phyloP scores from a whole-genome alignment of 2,329 filamentous ascomycete genomes.

The Furcasterigmium furcatum region DNA sequence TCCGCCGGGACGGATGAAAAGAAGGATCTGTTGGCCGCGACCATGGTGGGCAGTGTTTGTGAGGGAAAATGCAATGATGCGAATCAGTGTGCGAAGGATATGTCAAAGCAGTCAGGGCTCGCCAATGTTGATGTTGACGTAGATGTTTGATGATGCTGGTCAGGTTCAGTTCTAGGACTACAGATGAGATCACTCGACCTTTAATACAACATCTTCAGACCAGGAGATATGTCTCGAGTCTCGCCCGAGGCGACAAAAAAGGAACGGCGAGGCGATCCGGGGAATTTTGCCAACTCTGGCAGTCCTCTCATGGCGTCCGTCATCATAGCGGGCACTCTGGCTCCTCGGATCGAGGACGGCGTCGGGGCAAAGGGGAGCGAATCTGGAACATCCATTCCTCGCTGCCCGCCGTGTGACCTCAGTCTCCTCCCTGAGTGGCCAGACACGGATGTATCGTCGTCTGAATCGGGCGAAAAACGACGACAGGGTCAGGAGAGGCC shows the following conservation, averaged over 20 bases:
- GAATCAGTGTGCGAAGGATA: no score
- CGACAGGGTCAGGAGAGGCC: no score
- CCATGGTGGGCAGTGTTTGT: background rate
- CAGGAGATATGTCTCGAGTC: background rate
- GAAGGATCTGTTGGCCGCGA: slow-evolving; percentile 10
- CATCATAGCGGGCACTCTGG: background rate
- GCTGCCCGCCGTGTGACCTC: background rate
- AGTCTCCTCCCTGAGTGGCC: background rate
- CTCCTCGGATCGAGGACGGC: no score
- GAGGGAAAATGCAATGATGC: no score
- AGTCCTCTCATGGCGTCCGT: background rate
- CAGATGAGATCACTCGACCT: background rate
- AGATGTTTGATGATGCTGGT: background rate
- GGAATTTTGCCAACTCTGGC: slow-evolving; percentile 1
- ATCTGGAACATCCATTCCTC: background rate
- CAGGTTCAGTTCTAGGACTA: background rate
- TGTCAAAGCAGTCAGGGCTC: no score
- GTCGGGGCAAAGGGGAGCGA: background rate
- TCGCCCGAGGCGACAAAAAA: background rate
- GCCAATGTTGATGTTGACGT: background rate
- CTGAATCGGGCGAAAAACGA: no score
- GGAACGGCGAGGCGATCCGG: background rate
- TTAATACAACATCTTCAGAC: background rate
- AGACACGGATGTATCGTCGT: background rate
- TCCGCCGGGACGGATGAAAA: slow-evolving; percentile 8